phyloP scores from a whole-genome alignment of 345 rosid species.

The Theobroma cacao region DNA sequence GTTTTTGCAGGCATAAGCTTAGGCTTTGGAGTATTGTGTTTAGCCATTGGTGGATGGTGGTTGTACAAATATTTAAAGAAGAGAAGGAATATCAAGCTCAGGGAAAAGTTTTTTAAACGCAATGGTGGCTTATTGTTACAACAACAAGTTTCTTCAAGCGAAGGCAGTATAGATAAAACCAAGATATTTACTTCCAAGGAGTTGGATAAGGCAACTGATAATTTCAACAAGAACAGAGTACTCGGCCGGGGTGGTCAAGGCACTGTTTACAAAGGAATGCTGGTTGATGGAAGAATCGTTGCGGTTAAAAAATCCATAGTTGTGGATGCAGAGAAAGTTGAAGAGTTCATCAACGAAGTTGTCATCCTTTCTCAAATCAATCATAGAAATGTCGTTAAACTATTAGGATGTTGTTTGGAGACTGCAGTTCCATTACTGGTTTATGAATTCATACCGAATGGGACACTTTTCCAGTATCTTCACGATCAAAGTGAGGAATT shows the following conservation, averaged over 20 bases:
- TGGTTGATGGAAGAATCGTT: neutral
- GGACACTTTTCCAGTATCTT: conserved; percentile 27
- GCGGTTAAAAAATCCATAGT: conserved; percentile 16
- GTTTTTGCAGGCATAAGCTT: neutral
- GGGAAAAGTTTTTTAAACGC: neutral
- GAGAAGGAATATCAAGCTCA: neutral
- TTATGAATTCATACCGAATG: conserved; percentile 21
- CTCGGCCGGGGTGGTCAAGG: neutral
- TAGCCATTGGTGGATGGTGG: neutral
- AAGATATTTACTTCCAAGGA: neutral
- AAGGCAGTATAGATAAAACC: neutral
- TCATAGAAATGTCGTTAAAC: too few species aligned
- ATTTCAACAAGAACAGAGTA: neutral
- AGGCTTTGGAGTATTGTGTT: neutral
- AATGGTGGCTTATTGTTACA: neutral
- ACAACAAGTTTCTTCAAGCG: neutral
- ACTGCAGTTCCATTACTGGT: too few species aligned
- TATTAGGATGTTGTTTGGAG: too few species aligned
- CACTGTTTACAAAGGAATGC: too few species aligned
- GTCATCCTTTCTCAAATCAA: conserved; percentile 16
- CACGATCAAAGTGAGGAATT: conserved; percentile 9
- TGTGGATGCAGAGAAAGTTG: conserved; percentile 6
- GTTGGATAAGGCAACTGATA: conserved; percentile 6
- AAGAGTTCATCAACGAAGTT: conserved; percentile 22
- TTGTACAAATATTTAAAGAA: neutral